A percentile compares a stretch with the other conserved stretches of the same genome.
Conservation (phyloP, 129 eudicot genomes). For the Chrysanthemum makinoi region DNA sequence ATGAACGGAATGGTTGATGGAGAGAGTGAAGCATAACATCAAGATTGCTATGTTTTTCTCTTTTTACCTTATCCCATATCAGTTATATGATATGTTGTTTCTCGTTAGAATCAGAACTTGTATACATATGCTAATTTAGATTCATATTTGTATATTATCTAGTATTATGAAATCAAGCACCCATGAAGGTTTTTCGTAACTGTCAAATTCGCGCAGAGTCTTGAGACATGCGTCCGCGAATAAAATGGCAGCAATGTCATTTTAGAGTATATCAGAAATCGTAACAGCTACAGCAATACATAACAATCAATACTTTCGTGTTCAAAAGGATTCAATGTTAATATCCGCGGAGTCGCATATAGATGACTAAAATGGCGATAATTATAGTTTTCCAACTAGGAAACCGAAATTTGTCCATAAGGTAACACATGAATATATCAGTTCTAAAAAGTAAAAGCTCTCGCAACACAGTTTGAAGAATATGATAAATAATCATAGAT, state of each 20-base stretch:
- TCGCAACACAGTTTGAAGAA: not conserved
- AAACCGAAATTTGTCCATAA: not conserved
- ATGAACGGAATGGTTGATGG: slow-evolving; percentile 80
- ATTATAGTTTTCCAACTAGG: not conserved
- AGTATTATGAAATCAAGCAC: not conserved
- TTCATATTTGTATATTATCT: not conserved
- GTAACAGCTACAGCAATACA: too few relatives aligned
- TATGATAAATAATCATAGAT: not conserved
- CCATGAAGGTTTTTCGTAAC: not conserved
- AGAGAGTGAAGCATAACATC: slow-evolving; percentile 36
- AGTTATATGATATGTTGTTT: not conserved
- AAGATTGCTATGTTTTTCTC: not conserved
- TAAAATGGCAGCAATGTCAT: not conserved
- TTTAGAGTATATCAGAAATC: too few relatives aligned
- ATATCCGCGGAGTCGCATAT: not conserved
- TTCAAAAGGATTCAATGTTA: not conserved
- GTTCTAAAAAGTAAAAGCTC: not conserved
- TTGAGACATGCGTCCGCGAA: not conserved
- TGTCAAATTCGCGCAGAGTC: too few relatives aligned
- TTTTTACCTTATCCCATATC: not conserved
- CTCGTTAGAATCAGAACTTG: not conserved
- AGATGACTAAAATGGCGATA: not conserved
- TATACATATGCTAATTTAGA: not conserved
- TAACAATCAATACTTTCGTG: too few relatives aligned
- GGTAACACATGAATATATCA: not conserved